Evolutionary conservation across 768 basidiomycete genomes (phyloP).

Genomic region (Pholiota conissans): DNA sequence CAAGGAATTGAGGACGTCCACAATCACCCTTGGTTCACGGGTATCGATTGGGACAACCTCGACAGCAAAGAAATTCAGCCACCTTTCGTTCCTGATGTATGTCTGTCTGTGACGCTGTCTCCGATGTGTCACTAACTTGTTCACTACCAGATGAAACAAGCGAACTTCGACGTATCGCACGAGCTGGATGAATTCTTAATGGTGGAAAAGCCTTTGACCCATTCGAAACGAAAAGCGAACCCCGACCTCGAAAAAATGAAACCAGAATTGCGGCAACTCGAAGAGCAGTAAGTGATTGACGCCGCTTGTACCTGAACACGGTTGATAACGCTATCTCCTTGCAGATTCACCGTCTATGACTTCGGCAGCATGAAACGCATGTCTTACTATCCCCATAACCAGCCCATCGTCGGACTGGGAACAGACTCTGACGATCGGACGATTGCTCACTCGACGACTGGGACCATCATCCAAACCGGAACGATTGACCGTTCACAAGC

Average conservation of each 20-base stretch:
- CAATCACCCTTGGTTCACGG: conserved; percentile 81
- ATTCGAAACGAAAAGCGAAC: conserved; percentile 88
- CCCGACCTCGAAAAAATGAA: conserved; percentile 85
- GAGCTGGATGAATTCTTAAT: conserved; percentile 97
- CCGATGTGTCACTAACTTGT: conserved; percentile 4
- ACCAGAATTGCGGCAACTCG: conserved; percentile 88
- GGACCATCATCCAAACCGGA: conserved; percentile 43
- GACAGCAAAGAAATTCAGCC: conserved; percentile 71
- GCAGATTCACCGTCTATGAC: conserved; percentile 88
- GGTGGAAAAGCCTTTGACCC: conserved; percentile 97
- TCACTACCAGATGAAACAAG: conserved; percentile 75
- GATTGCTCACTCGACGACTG: conserved; percentile 39
- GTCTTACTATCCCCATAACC: conserved; percentile 89
- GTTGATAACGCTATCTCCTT: conserved; percentile 9
- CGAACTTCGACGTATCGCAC: conserved; percentile 98
- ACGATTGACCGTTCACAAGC: conserved; percentile 50
- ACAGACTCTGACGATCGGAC: conserved; percentile 45
- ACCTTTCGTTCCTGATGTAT: conserved; percentile 89
- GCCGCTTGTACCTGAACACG: neutral
- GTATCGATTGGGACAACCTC: conserved; percentile 79
- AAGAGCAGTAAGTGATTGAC: conserved; percentile 72
- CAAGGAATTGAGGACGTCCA: conserved; percentile 79
- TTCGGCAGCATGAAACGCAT: conserved; percentile 68
- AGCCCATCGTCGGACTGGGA: conserved; percentile 49
- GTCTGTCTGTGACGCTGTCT: conserved; percentile 31